Percentiles rank a stretch among this genome's conserved stretches.
These are phyloP conservation scores for Boletus sp. DNA, from an alignment of 768 basidiomycete genomes.

Conservation along the genomic window DNA sequence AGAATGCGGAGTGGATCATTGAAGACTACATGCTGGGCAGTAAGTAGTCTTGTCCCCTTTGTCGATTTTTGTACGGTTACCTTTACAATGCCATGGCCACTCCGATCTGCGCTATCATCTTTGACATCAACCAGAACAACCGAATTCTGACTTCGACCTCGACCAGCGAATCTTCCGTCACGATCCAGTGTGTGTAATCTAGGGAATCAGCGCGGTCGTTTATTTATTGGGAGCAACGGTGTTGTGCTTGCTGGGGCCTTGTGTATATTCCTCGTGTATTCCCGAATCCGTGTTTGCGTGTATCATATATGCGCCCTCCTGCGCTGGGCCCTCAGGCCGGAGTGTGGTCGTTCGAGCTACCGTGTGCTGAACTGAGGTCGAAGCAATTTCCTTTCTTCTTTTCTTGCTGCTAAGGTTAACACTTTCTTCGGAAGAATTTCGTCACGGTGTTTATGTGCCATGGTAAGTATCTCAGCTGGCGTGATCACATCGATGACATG, in stretches of 20 bases:
- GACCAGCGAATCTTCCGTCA: not conserved
- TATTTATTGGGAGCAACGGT: not conserved
- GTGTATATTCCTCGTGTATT: not conserved
- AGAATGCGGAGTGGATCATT: conserved; percentile 14
- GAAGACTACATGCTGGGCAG: not conserved
- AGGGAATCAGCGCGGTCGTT: not conserved
- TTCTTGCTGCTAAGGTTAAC: too few relatives aligned
- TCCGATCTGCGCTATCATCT: not conserved
- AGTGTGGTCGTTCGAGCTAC: too few relatives aligned
- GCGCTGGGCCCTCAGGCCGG: too few relatives aligned
- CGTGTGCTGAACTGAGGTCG: too few relatives aligned
- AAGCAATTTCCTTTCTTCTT: too few relatives aligned
- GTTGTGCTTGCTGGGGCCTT: not conserved
- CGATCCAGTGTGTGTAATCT: not conserved
- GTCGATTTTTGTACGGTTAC: conserved; percentile 6
- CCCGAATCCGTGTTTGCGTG: not conserved
- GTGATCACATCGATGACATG: too few relatives aligned
- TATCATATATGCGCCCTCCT: too few relatives aligned
- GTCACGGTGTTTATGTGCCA: too few relatives aligned
- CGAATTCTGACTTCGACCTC: conserved; percentile 1
- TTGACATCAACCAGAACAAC: conserved; percentile 1
- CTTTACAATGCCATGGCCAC: not conserved
- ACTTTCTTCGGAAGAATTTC: too few relatives aligned
- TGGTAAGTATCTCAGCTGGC: too few relatives aligned
- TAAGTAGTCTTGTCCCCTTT: not conserved